Evolutionary conservation across 768 basidiomycete species (phyloP), one percentile per base, ranked within the genome.

Genomic region (Scleroderma bovista): DNA sequence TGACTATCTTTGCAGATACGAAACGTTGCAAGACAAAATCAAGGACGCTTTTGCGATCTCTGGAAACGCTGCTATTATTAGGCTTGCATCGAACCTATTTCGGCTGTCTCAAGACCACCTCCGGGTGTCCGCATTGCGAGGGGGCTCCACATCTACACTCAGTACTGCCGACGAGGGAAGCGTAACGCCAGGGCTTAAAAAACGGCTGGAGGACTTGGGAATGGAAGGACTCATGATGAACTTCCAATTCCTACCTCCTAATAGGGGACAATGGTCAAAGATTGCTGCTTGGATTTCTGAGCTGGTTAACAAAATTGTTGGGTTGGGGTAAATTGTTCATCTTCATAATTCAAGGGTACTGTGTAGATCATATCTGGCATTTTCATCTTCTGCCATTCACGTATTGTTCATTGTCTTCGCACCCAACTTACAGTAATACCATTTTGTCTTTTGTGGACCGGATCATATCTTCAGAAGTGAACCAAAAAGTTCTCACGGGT

Each of bases 231-330:
- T 93, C 2, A 79, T 80, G n/a, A 82, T 74, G 54, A 82, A 73
- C 58, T 85, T 87, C 72, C 74, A 78, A 52, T 92, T 92, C 70
- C 65, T 88, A 31, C 74, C 83, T 3, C 69, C 77, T 16, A 69
- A 72, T 48, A 74, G 76, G 42, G 74, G 73, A 16, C 74, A 77
- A 22, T 81, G 79, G 52, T 76, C 79, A 45, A 80, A 76, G 59
- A 78, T 88, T 72, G 76, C 87, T 52, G 78, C 81, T 48, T 90
- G 86, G 85, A 87, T 89, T 51, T 82, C 85, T 29, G 76, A 77
- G 59, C 66, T 82, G 54, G 74, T 82, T 23, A 63, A 68, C 60
- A 74, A 73, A 60, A 78, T 79, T 55, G 74, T 80, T 46, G 65
- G 77, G 46, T 56, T 62, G 58, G 66, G 60, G 45, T 67, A 45